These are phyloP conservation scores for Excoecaria cochinchinensis DNA, from an alignment of 345 rosid species.

Conservation along the genomic window DNA sequence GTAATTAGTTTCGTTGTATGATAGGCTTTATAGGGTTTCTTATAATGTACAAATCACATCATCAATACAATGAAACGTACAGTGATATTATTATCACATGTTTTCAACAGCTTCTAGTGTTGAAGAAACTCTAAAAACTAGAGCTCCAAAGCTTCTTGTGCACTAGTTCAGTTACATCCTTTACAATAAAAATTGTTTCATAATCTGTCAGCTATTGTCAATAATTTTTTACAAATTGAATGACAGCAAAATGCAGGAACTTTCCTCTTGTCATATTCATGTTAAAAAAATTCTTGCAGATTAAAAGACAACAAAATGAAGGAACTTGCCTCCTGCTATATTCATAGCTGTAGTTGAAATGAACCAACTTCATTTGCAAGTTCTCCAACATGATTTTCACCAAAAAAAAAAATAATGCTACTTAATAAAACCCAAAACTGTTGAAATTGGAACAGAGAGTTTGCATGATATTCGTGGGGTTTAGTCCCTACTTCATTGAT, in stretches of 20 bases:
- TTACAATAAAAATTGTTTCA: too few relatives aligned
- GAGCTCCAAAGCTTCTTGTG: background rate
- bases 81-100: too few relatives aligned
- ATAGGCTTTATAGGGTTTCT: too few relatives aligned
- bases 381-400: background rate
- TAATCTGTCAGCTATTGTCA: background rate
- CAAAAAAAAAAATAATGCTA: background rate
- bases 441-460: too few relatives aligned
- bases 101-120: background rate
- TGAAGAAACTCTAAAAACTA: background rate
- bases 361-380: background rate
- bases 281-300: too few relatives aligned
- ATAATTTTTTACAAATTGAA: background rate
- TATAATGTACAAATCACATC: too few relatives aligned
- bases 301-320: background rate
- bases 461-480: background rate
- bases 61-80: too few relatives aligned
- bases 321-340: background rate
- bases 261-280: too few relatives aligned
- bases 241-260: background rate
- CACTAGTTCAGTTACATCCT: background rate
- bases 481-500: background rate
- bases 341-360: background rate
- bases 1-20: too few relatives aligned
- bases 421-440: background rate